A percentile compares a stretch with the other conserved stretches of the same genome.
phyloP scores from a whole-genome alignment of 1,284 basidiomycete species.

The Tetrapyrgos nigripes region DNA sequence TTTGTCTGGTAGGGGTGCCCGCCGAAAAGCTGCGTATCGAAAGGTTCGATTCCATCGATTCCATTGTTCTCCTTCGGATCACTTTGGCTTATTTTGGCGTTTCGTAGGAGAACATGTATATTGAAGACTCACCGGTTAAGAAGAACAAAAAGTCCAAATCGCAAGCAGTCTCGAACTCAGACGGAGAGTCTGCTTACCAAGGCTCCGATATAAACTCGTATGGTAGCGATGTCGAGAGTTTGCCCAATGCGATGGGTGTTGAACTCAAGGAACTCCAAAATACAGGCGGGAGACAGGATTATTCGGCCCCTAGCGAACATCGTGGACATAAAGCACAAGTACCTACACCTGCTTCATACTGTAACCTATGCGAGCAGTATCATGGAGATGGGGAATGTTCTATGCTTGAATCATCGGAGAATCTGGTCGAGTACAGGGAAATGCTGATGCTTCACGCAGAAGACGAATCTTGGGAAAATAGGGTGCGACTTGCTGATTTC shows the following conservation, averaged over 20 bases:
- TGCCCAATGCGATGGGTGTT: conserved; percentile 17
- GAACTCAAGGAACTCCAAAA: conserved; percentile 18
- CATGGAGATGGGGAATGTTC: conserved; percentile 60
- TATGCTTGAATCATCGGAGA: conserved; percentile 70
- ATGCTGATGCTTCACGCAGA: conserved; percentile 65
- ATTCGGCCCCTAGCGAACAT: not conserved
- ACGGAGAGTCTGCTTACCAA: conserved; percentile 43
- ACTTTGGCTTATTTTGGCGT: conserved; percentile 9
- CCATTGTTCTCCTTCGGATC: not conserved
- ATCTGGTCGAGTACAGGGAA: conserved; percentile 70
- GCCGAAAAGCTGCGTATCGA: conserved; percentile 69
- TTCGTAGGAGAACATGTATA: conserved; percentile 26
- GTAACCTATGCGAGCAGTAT: conserved; percentile 65
- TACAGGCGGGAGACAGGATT: conserved; percentile 2
- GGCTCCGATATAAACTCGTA: conserved; percentile 39
- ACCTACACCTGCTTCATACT: conserved; percentile 33
- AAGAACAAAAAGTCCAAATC: conserved; percentile 31
- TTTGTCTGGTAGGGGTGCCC: conserved; percentile 68
- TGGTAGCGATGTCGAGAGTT: conserved; percentile 18
- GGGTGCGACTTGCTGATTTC: conserved; percentile 44
- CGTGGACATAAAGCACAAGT: conserved; percentile 12
- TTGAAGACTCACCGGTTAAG: conserved; percentile 33
- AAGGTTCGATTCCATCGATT: conserved; percentile 55
- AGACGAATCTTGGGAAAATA: conserved; percentile 67
- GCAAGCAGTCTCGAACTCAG: conserved; percentile 31